Evolutionary conservation across 2,329 filamentous ascomycete species (phyloP).

Genomic region (Fusarium miscanthi): DNA sequence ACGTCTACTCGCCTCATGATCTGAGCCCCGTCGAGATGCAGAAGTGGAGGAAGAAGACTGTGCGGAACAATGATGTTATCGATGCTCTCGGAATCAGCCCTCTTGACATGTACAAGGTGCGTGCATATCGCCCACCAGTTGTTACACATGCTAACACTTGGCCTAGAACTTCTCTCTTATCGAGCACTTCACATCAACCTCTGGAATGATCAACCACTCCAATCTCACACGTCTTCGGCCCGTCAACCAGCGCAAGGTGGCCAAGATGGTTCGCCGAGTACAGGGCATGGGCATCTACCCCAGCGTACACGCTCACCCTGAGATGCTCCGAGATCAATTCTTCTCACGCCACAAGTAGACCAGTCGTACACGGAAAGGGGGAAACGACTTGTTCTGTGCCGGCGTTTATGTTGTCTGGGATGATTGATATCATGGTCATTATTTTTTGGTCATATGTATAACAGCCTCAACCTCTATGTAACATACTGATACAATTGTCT

Average conservation of each 20-base stretch:
- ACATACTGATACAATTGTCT: slow-evolving; percentile 52
- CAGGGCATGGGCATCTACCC: slow-evolving; percentile 94
- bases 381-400: slow-evolving; percentile 9
- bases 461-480: slow-evolving; percentile 48
- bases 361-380: neutral
- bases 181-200: slow-evolving; percentile 85
- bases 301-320: slow-evolving; percentile 88
- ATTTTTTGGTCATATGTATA: slow-evolving; percentile 49
- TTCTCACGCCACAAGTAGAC: slow-evolving; percentile 40
- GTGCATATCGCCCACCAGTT: neutral
- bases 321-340: slow-evolving; percentile 69
- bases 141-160: slow-evolving; percentile 4
- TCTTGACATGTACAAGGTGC: slow-evolving; percentile 86
- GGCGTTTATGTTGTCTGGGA: slow-evolving; percentile 31
- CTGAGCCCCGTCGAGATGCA: slow-evolving; percentile 79
- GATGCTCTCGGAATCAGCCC: slow-evolving; percentile 85
- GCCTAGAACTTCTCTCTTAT: slow-evolving; percentile 89
- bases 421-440: slow-evolving; percentile 45
- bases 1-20: slow-evolving; percentile 93
- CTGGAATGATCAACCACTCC: slow-evolving; percentile 86
- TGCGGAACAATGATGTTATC: slow-evolving; percentile 76
- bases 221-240: slow-evolving; percentile 81
- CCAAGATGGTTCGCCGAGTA: slow-evolving; percentile 89
- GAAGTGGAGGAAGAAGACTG: slow-evolving; percentile 77
- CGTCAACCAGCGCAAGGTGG: slow-evolving; percentile 91